phyloP scores from a whole-genome alignment of 83 land plant genomes.

The Diphasiastrum complanatum region DNA sequence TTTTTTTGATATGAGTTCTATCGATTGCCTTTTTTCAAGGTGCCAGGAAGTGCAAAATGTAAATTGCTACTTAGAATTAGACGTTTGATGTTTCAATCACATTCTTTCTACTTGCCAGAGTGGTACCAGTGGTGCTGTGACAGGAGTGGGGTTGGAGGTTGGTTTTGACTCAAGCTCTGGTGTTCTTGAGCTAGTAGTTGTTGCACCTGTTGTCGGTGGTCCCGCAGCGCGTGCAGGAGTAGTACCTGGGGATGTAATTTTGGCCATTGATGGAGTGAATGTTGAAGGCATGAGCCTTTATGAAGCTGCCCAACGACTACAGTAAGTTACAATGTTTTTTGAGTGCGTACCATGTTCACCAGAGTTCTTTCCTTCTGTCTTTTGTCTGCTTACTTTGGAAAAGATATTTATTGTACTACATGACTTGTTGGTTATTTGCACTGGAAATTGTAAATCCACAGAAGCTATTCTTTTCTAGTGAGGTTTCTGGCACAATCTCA shows the following conservation, averaged over 20 bases:
- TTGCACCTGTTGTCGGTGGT: conserved; percentile 74
- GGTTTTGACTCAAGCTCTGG: conserved; percentile 54
- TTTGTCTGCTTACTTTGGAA: conserved; percentile 2
- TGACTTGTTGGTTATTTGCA: no score
- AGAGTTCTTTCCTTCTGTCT: background rate
- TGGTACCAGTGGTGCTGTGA: conserved; percentile 85
- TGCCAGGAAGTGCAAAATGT: no score
- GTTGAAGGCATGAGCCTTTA: conserved; percentile 79
- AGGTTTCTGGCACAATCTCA: no score
- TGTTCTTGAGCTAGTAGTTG: conserved; percentile 61
- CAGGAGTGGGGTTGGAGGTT: conserved; percentile 93
- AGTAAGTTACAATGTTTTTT: conserved; percentile 48
- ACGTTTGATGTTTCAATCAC: background rate
- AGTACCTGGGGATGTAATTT: conserved; percentile 74
- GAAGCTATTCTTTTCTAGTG: no score
- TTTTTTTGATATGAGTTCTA: no score
- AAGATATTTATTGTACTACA: background rate
- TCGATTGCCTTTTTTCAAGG: no score
- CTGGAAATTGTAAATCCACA: no score
- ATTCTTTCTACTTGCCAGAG: conserved; percentile 67
- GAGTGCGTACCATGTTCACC: background rate
- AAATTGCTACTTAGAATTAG: no score
- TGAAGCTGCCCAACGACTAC: conserved; percentile 87
- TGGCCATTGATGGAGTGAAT: conserved; percentile 55
- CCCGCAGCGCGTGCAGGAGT: conserved; percentile 92